phyloP scores from a whole-genome alignment of 306 rosid species.

The Sindora glabra region DNA sequence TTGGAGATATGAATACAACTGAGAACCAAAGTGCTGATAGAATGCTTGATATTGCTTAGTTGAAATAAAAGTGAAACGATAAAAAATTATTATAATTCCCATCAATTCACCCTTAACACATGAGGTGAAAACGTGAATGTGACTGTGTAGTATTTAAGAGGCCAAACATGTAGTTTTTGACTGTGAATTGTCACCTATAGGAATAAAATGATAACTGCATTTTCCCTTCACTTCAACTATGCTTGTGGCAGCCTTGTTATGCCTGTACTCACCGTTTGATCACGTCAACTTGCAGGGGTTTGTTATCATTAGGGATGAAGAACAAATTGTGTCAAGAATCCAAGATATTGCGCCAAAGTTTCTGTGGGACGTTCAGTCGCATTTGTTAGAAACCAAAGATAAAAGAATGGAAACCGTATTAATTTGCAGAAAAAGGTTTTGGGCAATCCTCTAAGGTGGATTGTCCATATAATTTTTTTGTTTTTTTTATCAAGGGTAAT shows the following conservation, averaged over 20 bases:
- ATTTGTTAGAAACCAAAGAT: constrained; percentile 53
- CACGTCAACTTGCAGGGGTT: constrained; percentile 54
- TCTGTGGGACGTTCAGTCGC: constrained; percentile 70
- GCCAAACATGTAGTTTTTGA: too few species aligned
- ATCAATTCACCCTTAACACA: not conserved
- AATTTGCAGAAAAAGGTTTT: constrained; percentile 80
- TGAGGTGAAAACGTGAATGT: not conserved
- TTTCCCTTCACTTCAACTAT: too few species aligned
- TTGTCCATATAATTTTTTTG: not conserved
- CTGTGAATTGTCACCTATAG: too few species aligned
- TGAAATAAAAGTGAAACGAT: not conserved
- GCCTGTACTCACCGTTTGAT: not conserved
- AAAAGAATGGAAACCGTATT: constrained; percentile 62
- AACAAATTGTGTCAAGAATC: constrained; percentile 47
- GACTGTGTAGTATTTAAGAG: not conserved
- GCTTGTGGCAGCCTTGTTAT: too few species aligned
- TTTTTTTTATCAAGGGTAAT: not conserved
- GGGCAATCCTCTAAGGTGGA: constrained; percentile 54
- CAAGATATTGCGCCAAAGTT: constrained; percentile 52
- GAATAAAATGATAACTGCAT: too few species aligned
- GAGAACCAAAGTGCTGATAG: too few species aligned
- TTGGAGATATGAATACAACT: not conserved
- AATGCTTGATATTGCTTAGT: not conserved
- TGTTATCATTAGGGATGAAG: constrained; percentile 70
- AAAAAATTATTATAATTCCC: not conserved